phyloP scores from a whole-genome alignment of 2,329 filamentous ascomycete species.

The Raffaelea ambrosiae region DNA sequence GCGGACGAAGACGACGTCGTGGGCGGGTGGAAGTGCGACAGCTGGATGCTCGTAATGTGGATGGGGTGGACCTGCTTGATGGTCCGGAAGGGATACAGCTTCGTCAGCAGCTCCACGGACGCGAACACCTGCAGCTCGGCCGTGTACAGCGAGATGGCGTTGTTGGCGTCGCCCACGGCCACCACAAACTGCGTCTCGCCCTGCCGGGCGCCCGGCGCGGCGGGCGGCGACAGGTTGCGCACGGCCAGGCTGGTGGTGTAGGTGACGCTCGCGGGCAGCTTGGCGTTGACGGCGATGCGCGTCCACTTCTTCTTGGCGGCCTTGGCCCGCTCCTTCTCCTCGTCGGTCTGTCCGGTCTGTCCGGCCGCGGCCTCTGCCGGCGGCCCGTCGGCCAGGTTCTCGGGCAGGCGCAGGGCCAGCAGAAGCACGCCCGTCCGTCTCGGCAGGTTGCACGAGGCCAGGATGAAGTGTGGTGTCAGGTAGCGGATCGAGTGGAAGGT shows the following conservation, averaged over 20 bases:
- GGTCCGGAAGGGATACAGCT: constrained; percentile 42
- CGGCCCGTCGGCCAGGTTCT: neutral
- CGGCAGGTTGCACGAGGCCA: constrained; percentile 51
- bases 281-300: constrained; percentile 41
- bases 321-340: neutral
- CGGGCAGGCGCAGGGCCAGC: constrained; percentile 42
- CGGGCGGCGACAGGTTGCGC: constrained; percentile 53
- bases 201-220: constrained; percentile 26
- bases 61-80: constrained; percentile 46
- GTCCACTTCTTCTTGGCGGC: constrained; percentile 19
- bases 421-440: constrained; percentile 49
- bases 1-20: neutral
- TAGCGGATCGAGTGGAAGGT: constrained; percentile 51
- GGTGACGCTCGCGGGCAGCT: constrained; percentile 59
- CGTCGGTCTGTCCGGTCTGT: neutral
- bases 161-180: constrained; percentile 63
- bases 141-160: constrained; percentile 69
- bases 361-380: constrained; percentile 21
- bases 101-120: constrained; percentile 41
- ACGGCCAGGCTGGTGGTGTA: constrained; percentile 74
- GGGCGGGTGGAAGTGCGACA: constrained; percentile 43
- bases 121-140: constrained; percentile 55
- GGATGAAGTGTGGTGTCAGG: constrained; percentile 46
- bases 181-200: constrained; percentile 69
- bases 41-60: constrained; percentile 50